Evolutionary conservation across 2,329 filamentous ascomycete species (phyloP).

Genomic region (Pyricularia sp.): DNA sequence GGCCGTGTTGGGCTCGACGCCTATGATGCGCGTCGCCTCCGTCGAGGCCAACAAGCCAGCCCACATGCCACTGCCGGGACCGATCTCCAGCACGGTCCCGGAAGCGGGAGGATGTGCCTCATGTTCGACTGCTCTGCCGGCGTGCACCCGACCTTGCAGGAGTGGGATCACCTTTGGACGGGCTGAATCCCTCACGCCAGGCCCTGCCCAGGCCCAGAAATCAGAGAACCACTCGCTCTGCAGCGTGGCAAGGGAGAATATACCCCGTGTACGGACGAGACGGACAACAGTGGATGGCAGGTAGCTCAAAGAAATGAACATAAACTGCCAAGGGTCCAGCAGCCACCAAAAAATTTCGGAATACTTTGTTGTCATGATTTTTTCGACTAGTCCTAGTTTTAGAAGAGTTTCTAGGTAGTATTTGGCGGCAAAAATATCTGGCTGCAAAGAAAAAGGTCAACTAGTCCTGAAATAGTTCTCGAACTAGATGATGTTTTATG

Average conservation of each 20-base stretch:
- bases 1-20: slow-evolving; percentile 52
- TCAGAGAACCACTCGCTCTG: slow-evolving; percentile 46
- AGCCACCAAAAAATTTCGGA: slow-evolving; percentile 20
- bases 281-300: slow-evolving; percentile 39
- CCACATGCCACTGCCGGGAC: slow-evolving; percentile 53
- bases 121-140: slow-evolving; percentile 23
- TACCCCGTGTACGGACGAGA: slow-evolving; percentile 23
- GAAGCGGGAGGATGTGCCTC: slow-evolving; percentile 26
- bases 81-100: slow-evolving; percentile 52
- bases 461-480: too few relatives aligned
- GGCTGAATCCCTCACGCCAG: slow-evolving; percentile 32
- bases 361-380: background rate
- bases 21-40: slow-evolving; percentile 38
- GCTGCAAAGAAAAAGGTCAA: background rate
- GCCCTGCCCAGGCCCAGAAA: slow-evolving; percentile 50
- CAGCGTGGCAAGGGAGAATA: slow-evolving; percentile 32
- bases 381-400: background rate
- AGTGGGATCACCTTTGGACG: slow-evolving; percentile 40
- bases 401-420: background rate
- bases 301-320: slow-evolving; percentile 35
- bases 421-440: background rate
- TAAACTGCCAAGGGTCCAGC: slow-evolving; percentile 42
- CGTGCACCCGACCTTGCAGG: slow-evolving; percentile 36
- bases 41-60: slow-evolving; percentile 35
- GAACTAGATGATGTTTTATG: background rate